Percentiles rank a stretch among this genome's conserved stretches.
phyloP scores from a whole-genome alignment of 805 yeast species.

The Candida verbasci region DNA sequence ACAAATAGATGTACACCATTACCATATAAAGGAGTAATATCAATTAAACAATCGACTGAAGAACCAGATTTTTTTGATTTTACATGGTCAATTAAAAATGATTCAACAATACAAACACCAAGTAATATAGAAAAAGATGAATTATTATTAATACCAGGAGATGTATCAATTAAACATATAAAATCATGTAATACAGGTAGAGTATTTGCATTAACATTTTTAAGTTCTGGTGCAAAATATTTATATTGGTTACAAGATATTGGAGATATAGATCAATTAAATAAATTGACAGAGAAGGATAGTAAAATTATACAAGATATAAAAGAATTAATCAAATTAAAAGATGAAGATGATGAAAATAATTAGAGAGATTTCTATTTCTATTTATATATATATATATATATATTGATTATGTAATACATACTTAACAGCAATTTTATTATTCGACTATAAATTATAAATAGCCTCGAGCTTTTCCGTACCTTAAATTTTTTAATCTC shows the following conservation, averaged over 20 bases:
- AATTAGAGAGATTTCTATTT: not conserved
- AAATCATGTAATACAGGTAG: conserved; percentile 72
- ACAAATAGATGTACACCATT: conserved; percentile 65
- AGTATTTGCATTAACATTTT: conserved; percentile 63
- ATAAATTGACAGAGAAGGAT: conserved; percentile 58
- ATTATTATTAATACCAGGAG: conserved; percentile 77
- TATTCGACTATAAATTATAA: no score
- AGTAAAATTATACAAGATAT: conserved; percentile 43
- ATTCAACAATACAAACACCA: conserved; percentile 23
- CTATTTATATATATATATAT: no score
- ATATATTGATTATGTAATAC: no score
- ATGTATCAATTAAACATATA: conserved; percentile 72
- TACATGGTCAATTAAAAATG: conserved; percentile 66
- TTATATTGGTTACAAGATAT: conserved; percentile 75
- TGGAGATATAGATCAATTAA: conserved; percentile 59
- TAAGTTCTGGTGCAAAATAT: conserved; percentile 56
- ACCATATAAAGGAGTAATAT: conserved; percentile 62
- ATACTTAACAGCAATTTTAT: no score
- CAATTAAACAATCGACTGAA: conserved; percentile 58
- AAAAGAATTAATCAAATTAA: conserved; percentile 41
- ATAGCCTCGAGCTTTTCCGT: not conserved
- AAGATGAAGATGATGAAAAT: conserved; percentile 21
- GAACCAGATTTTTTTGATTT: conserved; percentile 71
- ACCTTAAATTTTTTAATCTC: not conserved
- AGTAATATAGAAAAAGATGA: conserved; percentile 51